Evolutionary conservation across 805 yeast species (phyloP), one percentile per base, ranked within the genome.

Genomic region (Kuraishia piskuri): DNA sequence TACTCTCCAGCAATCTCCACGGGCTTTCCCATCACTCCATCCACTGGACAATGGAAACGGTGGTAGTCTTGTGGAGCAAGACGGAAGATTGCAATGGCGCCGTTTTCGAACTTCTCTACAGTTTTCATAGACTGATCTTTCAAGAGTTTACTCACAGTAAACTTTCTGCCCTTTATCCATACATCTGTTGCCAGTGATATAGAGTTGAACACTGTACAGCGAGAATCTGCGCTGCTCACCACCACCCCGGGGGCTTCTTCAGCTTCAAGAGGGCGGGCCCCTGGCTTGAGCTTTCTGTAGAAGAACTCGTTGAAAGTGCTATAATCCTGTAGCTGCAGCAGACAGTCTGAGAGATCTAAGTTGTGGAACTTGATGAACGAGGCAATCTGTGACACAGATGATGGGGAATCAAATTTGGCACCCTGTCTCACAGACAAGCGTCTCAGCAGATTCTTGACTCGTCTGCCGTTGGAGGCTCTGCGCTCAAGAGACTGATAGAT

Each of bases 41-140:
- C 79, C 2, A 94, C 91, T 0, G 97, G 96, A 17, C 82, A 77
- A 66, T 92, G 99, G 68, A 92, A 91, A 48, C 99, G 73, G 64
- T 92, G 99, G 63, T 92, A 92, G 66, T 92, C 99, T 65, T 92
- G 99, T 1, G 99, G 99, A 0, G 99, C 98, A 47, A 92, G 71
- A 54, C 99, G 71, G 67, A 92, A 92, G 1, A 92, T 80, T 0
- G 86, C 91, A 47, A 91, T 67, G 2, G 90, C 72, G 46, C 90
- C 86, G 17, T 72, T 67, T 40, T 76, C 77, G 57, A 78, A 79
- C 25, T 62, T 62, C 5, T 19, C 25, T 6, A 60, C 71, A 17
- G 64, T 57, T 3, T 68, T 67, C 19, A 63, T 61, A 52, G 70
- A 71, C 50, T 69, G 69, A 0, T 75, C 74, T 50, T 77, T 73